phyloP scores from a whole-genome alignment of 1,284 basidiomycete genomes.

The Takashimella tepidaria region DNA sequence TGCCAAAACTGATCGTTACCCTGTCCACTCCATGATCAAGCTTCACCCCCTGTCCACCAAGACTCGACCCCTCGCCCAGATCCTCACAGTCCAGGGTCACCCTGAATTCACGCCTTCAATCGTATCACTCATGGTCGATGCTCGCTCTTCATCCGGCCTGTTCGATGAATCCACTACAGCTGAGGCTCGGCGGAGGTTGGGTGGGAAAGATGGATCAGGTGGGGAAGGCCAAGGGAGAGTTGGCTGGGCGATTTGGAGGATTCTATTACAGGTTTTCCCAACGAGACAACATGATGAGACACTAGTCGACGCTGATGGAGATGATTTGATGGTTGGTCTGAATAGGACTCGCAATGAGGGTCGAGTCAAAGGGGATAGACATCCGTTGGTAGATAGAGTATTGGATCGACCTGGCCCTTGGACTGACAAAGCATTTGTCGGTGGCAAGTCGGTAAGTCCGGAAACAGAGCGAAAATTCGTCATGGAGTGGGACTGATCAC shows the following conservation, averaged over 20 bases:
- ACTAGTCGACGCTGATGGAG: background rate
- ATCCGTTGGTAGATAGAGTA: slow-evolving; percentile 29
- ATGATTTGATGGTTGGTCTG: background rate
- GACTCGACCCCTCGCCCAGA: slow-evolving; percentile 38
- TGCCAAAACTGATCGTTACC: slow-evolving; percentile 46
- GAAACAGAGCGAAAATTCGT: background rate
- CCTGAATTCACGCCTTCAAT: slow-evolving; percentile 53
- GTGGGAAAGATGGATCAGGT: slow-evolving; percentile 46
- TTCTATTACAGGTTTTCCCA: slow-evolving; percentile 46
- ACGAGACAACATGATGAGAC: no score
- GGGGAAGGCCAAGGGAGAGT: slow-evolving; percentile 50
- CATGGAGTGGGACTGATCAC: slow-evolving; percentile 5
- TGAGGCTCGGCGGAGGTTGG: slow-evolving; percentile 47
- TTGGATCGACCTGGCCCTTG: slow-evolving; percentile 43
- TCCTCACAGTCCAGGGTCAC: slow-evolving; percentile 51
- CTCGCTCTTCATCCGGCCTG: slow-evolving; percentile 45
- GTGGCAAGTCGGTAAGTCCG: slow-evolving; percentile 26
- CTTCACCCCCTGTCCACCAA: slow-evolving; percentile 45
- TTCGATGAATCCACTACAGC: slow-evolving; percentile 43
- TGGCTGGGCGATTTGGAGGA: slow-evolving; percentile 50
- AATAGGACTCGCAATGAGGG: background rate
- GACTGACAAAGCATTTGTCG: slow-evolving; percentile 36
- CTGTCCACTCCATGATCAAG: slow-evolving; percentile 51
- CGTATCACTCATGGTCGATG: slow-evolving; percentile 49
- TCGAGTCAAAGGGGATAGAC: background rate